Conservation (phyloP, 208 protist species). For the Leishmania aethiopica region DNA sequence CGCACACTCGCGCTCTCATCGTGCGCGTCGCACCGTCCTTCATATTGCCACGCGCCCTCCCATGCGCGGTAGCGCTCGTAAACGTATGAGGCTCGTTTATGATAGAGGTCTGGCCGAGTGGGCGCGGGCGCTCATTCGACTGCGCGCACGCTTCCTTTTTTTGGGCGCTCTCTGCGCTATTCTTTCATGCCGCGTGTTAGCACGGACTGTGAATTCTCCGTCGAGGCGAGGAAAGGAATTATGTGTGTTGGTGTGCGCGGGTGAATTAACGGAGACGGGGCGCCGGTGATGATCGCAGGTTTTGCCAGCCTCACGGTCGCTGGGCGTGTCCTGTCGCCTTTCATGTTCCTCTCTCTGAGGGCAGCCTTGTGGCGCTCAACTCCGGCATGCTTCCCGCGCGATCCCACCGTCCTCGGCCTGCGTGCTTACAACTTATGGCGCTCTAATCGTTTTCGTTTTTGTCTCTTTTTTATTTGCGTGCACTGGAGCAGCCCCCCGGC, state of each 20-base stretch:
- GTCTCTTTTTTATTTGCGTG: neutral
- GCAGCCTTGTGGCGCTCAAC: neutral
- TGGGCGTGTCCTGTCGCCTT: neutral
- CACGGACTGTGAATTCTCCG: neutral
- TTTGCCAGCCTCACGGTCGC: neutral
- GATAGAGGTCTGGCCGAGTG: too few relatives aligned
- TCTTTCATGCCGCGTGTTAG: neutral
- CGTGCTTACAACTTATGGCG: neutral
- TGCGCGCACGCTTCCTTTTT: neutral
- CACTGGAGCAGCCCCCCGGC: neutral
- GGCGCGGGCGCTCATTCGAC: too few relatives aligned
- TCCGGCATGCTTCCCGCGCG: neutral
- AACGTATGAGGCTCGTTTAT: neutral
- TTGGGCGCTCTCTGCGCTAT: neutral
- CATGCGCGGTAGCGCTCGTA: neutral
- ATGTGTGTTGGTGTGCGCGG: too few relatives aligned
- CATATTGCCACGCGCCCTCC: neutral
- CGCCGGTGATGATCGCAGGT: neutral
- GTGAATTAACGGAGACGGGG: neutral
- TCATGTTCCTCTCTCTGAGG: neutral
- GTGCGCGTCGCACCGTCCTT: neutral
- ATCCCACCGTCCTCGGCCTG: neutral
- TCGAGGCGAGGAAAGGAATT: too few relatives aligned
- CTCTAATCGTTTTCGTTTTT: neutral
- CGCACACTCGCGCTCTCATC: neutral